Conservation (phyloP, 768 basidiomycete species). For the Rhodotorula graminis region DNA sequence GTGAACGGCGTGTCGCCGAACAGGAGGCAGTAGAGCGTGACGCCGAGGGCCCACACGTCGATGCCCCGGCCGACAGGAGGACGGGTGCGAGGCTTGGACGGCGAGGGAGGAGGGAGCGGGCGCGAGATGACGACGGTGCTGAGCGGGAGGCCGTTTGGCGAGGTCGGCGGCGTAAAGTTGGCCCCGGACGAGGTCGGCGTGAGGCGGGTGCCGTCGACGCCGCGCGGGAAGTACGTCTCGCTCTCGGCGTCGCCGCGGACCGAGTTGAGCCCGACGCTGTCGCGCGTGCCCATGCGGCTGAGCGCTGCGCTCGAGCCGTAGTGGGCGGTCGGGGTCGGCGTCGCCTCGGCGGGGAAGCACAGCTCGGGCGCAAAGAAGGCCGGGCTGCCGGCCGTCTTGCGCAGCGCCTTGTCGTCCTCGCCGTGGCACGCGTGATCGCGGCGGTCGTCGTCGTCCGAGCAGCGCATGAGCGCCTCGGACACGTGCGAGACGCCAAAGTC, state of each 20-base stretch:
- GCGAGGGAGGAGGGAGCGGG: conserved; percentile 41
- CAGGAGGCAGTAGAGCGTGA: conserved; percentile 88
- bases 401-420: conserved; percentile 72
- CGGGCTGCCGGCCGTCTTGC: conserved; percentile 88
- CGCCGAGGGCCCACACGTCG: conserved; percentile 96
- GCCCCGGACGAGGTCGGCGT: conserved; percentile 2
- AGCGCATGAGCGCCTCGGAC: conserved; percentile 77
- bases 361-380: conserved; percentile 96
- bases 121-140: conserved; percentile 33
- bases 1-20: conserved; percentile 81
- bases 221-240: conserved; percentile 21
- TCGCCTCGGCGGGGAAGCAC: conserved; percentile 58
- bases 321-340: conserved; percentile 42
- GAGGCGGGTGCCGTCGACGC: conserved; percentile 6
- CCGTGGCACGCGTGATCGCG: conserved; percentile 40
- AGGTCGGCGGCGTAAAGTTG: conserved; percentile 9
- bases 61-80: conserved; percentile 61
- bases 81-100: conserved; percentile 26
- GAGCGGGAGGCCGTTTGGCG: conserved; percentile 27
- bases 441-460: conserved; percentile 56
- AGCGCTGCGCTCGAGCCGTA: conserved; percentile 9
- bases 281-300: conserved; percentile 14
- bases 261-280: conserved; percentile 34
- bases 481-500: conserved; percentile 98
- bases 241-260: conserved; percentile 21